phyloP scores from a whole-genome alignment of 129 eudicot genomes.

The Glebionis coronaria region DNA sequence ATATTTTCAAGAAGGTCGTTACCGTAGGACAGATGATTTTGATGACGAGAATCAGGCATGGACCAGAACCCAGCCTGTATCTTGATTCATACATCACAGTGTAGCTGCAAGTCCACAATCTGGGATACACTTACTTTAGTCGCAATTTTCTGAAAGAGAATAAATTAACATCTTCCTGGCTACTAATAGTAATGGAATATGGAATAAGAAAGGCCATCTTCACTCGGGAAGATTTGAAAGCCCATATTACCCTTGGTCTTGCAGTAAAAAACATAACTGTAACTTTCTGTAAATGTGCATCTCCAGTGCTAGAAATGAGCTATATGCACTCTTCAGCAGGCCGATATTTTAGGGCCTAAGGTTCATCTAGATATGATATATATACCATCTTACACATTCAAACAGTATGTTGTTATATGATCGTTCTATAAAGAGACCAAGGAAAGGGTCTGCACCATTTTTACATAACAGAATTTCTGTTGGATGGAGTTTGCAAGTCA shows the following conservation, averaged over 20 bases:
- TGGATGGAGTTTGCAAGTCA: too few species aligned
- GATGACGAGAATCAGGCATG: constrained; percentile 61
- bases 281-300: background rate
- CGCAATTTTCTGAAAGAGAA: constrained; percentile 11
- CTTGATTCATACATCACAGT: constrained; percentile 25
- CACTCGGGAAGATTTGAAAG: background rate
- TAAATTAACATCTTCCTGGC: constrained; percentile 13
- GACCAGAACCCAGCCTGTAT: constrained; percentile 58
- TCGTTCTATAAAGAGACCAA: background rate
- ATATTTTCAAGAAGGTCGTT: constrained; percentile 59
- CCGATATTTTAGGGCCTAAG: background rate
- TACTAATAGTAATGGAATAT: background rate
- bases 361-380: background rate
- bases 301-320: constrained; percentile 2
- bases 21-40: constrained; percentile 39
- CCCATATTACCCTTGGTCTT: constrained; percentile 12
- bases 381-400: background rate
- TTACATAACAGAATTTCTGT: background rate
- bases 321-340: background rate
- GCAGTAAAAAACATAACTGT: background rate
- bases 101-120: background rate
- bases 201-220: background rate
- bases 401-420: background rate
- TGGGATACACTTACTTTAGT: constrained; percentile 1
- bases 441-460: background rate